Percentiles rank a stretch among this genome's conserved stretches.
Evolutionary conservation across 805 yeast genomes (phyloP).

Genomic region (Ogataea minuta): DNA sequence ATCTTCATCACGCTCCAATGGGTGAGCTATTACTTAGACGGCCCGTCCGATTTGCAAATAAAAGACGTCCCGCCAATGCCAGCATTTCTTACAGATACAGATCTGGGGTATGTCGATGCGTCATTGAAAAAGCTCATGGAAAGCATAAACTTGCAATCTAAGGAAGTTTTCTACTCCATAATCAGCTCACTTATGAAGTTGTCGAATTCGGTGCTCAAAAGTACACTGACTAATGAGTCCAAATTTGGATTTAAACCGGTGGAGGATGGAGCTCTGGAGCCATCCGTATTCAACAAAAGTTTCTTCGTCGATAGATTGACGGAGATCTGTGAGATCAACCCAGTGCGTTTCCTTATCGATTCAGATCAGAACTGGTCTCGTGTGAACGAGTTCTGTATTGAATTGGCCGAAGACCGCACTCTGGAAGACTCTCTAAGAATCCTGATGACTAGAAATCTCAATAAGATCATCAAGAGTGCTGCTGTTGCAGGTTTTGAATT

Average conservation of each 20-base stretch:
- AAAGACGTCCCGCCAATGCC: conserved; percentile 44
- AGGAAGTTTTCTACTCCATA: conserved; percentile 48
- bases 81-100: conserved; percentile 43
- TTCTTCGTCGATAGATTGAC: conserved; percentile 55
- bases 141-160: conserved; percentile 55
- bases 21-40: conserved; percentile 70
- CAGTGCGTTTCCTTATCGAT: conserved; percentile 46
- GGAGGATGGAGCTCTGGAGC: conserved; percentile 20
- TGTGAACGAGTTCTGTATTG: conserved; percentile 45
- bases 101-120: conserved; percentile 49
- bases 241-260: conserved; percentile 23
- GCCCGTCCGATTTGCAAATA: conserved; percentile 45
- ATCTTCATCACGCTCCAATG: conserved; percentile 69
- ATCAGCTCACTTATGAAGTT: conserved; percentile 45
- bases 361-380: conserved; percentile 47
- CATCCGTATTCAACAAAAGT: conserved; percentile 54
- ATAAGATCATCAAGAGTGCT: conserved; percentile 43
- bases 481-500: conserved; percentile 41
- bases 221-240: conserved; percentile 6
- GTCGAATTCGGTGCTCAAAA: conserved; percentile 32
- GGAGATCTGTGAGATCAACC: conserved; percentile 50
- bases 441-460: conserved; percentile 50
- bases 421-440: conserved; percentile 45
- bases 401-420: conserved; percentile 43
- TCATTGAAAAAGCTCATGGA: conserved; percentile 63